Evolutionary conservation across 176 grass and related monocot genomes (phyloP).

Genomic region (Triticum urartu): DNA sequence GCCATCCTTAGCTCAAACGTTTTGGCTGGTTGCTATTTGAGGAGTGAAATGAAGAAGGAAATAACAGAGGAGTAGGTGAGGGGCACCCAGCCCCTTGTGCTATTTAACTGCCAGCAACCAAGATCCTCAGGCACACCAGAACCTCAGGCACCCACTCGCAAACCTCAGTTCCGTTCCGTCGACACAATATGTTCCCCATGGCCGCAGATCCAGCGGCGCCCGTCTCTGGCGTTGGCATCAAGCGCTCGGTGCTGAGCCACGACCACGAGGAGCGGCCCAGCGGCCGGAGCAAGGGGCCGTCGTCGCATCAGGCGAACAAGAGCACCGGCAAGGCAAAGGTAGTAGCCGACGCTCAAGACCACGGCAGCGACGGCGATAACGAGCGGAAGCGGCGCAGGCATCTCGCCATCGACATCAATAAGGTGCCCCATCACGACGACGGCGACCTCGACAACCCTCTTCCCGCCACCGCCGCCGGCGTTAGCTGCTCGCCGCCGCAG

Average conservation of each 20-base stretch:
- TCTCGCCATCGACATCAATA: slow-evolving; percentile 1
- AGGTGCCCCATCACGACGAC: neutral
- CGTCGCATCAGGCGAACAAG: neutral
- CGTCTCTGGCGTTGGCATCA: neutral
- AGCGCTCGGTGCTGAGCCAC: neutral
- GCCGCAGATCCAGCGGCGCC: neutral
- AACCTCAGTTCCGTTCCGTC: neutral
- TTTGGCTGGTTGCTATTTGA: neutral
- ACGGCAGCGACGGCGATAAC: neutral
- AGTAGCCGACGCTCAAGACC: neutral
- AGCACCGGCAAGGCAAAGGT: neutral
- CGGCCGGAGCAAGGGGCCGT: neutral
- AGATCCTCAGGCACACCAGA: neutral
- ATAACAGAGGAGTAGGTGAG: neutral
- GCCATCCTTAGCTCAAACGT: too few relatives aligned
- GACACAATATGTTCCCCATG: neutral
- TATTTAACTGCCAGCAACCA: neutral
- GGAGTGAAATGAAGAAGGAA: neutral
- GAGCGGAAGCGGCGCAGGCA: neutral
- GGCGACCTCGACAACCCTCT: neutral
- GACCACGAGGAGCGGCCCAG: neutral
- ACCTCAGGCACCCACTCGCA: neutral
- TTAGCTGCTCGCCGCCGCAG: neutral
- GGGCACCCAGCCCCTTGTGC: neutral
- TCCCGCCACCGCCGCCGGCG: too few relatives aligned